phyloP scores from a whole-genome alignment of 2,329 filamentous ascomycete species.

The Trichophyton mentagrophytes region DNA sequence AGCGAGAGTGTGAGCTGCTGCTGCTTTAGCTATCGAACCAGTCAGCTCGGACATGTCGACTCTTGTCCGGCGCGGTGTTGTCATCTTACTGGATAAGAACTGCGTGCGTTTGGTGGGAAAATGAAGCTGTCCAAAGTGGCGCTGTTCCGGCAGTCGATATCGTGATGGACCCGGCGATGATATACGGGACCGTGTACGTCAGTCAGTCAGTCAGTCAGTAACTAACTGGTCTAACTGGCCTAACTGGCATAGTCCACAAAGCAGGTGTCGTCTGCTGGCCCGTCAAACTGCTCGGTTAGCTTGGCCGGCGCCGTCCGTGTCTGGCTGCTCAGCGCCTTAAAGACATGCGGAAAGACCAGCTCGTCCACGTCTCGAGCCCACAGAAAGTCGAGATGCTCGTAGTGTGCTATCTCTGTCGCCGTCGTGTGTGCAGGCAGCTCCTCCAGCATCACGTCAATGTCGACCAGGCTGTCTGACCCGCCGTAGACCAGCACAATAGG shows the following conservation, averaged over 20 bases:
- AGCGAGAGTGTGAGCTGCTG: too few species aligned
- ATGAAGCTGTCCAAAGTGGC: too few species aligned
- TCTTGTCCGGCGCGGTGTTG: too few species aligned
- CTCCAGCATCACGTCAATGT: conserved; percentile 83
- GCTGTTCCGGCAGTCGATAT: too few species aligned
- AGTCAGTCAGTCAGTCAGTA: too few species aligned
- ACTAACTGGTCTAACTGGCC: too few species aligned
- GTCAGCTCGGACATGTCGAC: too few species aligned
- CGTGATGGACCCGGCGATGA: not conserved
- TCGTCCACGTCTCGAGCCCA: conserved; percentile 79
- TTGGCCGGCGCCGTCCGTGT: conserved; percentile 15
- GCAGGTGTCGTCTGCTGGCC: not conserved
- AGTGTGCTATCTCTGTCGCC: conserved; percentile 76
- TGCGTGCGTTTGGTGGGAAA: too few species aligned
- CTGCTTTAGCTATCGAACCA: not conserved
- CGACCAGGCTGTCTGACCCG: conserved; percentile 82
- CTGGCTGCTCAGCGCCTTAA: conserved; percentile 69
- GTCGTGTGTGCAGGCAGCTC: conserved; percentile 76
- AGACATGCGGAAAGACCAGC: conserved; percentile 81
- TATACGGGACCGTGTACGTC: not conserved
- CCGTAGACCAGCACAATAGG: conserved; percentile 90
- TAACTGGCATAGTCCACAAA: not conserved
- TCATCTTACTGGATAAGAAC: too few species aligned
- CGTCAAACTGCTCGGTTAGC: not conserved
- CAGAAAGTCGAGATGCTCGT: conserved; percentile 92